Percentiles rank a stretch among this genome's conserved stretches.
phyloP scores from a whole-genome alignment of 169 alveolate species.

The Cryptosporidium viatorum region DNA sequence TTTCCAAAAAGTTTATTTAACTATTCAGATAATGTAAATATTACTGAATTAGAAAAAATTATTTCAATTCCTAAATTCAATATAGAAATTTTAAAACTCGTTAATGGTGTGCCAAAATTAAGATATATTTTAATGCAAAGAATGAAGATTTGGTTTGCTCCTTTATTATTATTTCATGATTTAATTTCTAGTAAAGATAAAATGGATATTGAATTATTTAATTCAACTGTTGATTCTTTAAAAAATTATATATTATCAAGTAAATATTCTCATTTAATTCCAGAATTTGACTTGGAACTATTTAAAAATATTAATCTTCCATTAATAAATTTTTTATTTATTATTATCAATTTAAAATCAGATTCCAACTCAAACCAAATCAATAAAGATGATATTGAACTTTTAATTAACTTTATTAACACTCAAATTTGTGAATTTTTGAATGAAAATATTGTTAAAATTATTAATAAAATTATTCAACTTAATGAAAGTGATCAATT shows the following conservation, averaged over 20 bases:
- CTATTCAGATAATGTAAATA: not conserved
- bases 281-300: conserved; percentile 38
- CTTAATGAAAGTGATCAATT: not conserved
- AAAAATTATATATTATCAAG: not conserved
- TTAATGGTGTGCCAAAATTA: conserved; percentile 22
- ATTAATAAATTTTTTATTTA: not conserved
- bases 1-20: conserved; percentile 26
- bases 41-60: conserved; percentile 11
- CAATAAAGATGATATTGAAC: conserved; percentile 5
- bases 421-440: not conserved
- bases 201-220: not conserved
- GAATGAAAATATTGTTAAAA: not conserved
- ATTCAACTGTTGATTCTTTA: not conserved
- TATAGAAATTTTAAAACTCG: not conserved
- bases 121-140: conserved; percentile 10
- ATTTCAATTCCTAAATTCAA: conserved; percentile 6
- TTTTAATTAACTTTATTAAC: not conserved
- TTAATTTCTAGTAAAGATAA: not conserved
- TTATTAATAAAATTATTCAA: not conserved
- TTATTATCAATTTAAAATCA: not conserved
- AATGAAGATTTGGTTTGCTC: conserved; percentile 1
- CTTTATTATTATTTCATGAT: conserved; percentile 20
- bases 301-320: conserved; percentile 6
- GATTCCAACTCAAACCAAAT: not conserved
- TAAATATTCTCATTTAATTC: conserved; percentile 3